phyloP scores from a whole-genome alignment of 805 yeast species.

The Wickerhamomyces sydowiorum region DNA sequence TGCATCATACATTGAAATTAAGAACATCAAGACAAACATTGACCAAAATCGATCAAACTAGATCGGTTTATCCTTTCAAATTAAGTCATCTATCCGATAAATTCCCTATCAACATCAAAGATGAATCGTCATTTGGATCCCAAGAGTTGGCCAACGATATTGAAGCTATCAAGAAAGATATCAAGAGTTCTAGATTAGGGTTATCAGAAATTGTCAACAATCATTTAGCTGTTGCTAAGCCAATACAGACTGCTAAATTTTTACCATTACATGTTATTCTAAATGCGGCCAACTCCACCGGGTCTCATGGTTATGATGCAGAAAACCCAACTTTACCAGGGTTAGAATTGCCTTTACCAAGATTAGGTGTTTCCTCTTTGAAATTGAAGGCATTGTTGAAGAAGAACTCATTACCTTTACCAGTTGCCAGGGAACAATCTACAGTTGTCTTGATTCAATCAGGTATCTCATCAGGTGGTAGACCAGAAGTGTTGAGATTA shows the following conservation, averaged over 20 bases:
- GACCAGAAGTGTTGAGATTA: slow-evolving; percentile 62
- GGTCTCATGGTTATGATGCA: slow-evolving; percentile 62
- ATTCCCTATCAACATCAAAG: slow-evolving; percentile 50
- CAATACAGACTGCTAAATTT: slow-evolving; percentile 67
- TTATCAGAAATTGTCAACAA: slow-evolving; percentile 75
- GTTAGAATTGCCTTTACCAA: slow-evolving; percentile 69
- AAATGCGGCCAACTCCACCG: slow-evolving; percentile 60
- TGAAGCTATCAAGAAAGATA: slow-evolving; percentile 42
- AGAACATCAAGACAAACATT: slow-evolving; percentile 68
- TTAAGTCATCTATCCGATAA: slow-evolving; percentile 59
- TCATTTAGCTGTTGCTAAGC: slow-evolving; percentile 68
- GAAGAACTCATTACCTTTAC: slow-evolving; percentile 40
- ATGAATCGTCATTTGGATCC: slow-evolving; percentile 23
- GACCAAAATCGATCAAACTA: slow-evolving; percentile 60
- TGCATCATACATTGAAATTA: slow-evolving; percentile 69
- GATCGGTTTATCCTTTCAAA: slow-evolving; percentile 91
- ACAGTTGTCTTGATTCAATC: slow-evolving; percentile 60
- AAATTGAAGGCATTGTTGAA: slow-evolving; percentile 60
- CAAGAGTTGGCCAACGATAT: slow-evolving; percentile 29
- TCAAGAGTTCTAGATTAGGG: slow-evolving; percentile 66
- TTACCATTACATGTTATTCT: slow-evolving; percentile 64
- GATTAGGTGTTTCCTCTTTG: slow-evolving; percentile 64
- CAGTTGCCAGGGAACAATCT: slow-evolving; percentile 72
- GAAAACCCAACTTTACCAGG: slow-evolving; percentile 65
- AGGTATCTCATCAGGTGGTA: slow-evolving; percentile 32